A percentile compares a stretch with the other conserved stretches of the same genome.
Conservation (phyloP, 768 basidiomycete genomes). For the Imleria badia region DNA sequence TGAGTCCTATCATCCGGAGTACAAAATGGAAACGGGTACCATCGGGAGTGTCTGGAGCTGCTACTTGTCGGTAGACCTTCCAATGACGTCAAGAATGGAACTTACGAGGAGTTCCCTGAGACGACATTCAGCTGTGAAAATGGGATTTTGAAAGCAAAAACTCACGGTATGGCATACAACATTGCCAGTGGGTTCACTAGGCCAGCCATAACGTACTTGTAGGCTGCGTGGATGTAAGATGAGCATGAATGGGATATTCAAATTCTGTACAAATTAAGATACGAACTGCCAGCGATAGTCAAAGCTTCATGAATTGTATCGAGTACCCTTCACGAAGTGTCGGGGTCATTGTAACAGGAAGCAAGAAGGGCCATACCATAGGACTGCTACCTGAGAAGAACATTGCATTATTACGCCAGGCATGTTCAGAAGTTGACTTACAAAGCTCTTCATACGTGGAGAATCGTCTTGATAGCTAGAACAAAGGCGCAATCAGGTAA, state of each 20-base stretch:
- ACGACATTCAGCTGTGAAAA: not conserved
- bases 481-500: not conserved
- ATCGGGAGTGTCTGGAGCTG: too few species aligned
- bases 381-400: not conserved
- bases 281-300: conserved; percentile 1
- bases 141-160: not conserved
- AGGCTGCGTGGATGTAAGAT: too few species aligned
- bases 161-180: too few species aligned
- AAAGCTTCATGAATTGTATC: conserved; percentile 8
- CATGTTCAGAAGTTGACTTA: not conserved
- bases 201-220: too few species aligned
- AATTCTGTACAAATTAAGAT: too few species aligned
- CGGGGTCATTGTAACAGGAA: too few species aligned
- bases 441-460: not conserved
- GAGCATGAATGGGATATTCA: too few species aligned
- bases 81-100: not conserved
- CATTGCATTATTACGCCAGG: not conserved
- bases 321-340: not conserved
- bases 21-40: too few species aligned
- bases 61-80: not conserved
- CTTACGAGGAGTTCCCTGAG: conserved; percentile 2
- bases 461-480: conserved; percentile 1
- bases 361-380: not conserved
- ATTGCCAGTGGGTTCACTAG: too few species aligned
- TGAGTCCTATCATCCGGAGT: too few species aligned